Conservation (phyloP, 2,329 filamentous ascomycete genomes). For the Cladosporium sp. region DNA sequence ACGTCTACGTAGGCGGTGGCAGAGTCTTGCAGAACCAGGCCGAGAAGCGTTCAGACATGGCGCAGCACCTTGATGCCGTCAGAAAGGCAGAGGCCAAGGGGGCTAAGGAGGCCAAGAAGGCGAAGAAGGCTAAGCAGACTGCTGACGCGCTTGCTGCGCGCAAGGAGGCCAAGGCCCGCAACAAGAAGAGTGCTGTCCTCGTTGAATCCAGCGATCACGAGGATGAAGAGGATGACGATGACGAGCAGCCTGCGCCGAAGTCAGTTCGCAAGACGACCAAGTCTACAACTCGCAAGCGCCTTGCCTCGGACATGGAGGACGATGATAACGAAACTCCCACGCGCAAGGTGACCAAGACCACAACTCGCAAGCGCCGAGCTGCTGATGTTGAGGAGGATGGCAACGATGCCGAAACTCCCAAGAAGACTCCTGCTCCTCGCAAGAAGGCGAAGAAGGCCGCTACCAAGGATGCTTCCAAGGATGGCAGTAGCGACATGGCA, state of each 20-base stretch:
- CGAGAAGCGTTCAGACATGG: neutral
- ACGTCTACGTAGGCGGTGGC: neutral
- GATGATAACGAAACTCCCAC: neutral
- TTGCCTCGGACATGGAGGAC: neutral
- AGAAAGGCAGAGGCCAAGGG: neutral
- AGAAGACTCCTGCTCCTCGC: neutral
- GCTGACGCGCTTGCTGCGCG: neutral
- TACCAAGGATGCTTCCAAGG: neutral
- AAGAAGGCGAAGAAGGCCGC: neutral
- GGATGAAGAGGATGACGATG: neutral
- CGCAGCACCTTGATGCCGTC: neutral
- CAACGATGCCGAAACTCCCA: neutral
- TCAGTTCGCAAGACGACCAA: neutral
- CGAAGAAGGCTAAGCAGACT: neutral
- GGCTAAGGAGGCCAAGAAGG: neutral
- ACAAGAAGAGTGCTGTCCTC: neutral
- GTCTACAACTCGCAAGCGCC: neutral
- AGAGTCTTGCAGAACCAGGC: conserved; percentile 8
- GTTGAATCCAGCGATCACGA: neutral
- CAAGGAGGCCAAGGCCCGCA: neutral
- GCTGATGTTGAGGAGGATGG: neutral
- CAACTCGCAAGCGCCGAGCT: neutral
- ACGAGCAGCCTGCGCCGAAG: neutral
- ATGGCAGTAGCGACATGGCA: neutral
- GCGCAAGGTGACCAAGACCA: neutral